phyloP scores from a whole-genome alignment of 768 basidiomycete genomes.

The Leucocoprinus sp. region DNA sequence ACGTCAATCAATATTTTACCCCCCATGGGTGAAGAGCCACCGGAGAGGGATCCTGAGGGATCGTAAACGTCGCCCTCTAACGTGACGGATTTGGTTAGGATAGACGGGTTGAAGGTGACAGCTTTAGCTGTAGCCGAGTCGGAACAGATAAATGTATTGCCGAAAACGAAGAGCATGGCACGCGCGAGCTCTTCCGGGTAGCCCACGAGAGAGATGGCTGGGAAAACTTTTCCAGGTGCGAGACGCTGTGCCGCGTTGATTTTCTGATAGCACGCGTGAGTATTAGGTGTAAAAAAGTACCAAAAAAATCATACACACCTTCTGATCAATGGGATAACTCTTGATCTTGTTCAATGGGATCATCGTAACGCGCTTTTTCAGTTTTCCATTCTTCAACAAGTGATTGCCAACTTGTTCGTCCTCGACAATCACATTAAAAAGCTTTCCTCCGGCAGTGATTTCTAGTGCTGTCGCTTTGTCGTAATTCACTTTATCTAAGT shows the following conservation, averaged over 20 bases:
- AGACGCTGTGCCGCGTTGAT: constrained; percentile 60
- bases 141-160: constrained; percentile 85
- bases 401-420: constrained; percentile 85
- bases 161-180: constrained; percentile 92
- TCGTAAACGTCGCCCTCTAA: constrained; percentile 95
- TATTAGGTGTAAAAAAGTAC: neutral
- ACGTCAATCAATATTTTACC: constrained; percentile 73
- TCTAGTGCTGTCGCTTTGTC: constrained; percentile 86
- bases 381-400: constrained; percentile 60
- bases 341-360: constrained; percentile 92
- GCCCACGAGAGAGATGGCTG: constrained; percentile 84
- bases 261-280: constrained; percentile 46
- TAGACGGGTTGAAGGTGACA: constrained; percentile 71
- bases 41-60: constrained; percentile 87
- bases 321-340: constrained; percentile 34
- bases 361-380: constrained; percentile 86
- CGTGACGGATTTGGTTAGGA: constrained; percentile 79
- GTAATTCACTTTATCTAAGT: constrained; percentile 60
- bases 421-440: constrained; percentile 92
- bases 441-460: constrained; percentile 79
- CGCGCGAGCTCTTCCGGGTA: constrained; percentile 74
- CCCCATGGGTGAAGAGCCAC: constrained; percentile 77
- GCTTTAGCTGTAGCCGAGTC: constrained; percentile 80
- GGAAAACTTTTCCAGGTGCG: constrained; percentile 72
- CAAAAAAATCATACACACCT: constrained; percentile 28